Evolutionary conservation across 2,329 filamentous ascomycete genomes (phyloP), one percentile per base, ranked within the genome.

Genomic region (Mollisia scopiformis): DNA sequence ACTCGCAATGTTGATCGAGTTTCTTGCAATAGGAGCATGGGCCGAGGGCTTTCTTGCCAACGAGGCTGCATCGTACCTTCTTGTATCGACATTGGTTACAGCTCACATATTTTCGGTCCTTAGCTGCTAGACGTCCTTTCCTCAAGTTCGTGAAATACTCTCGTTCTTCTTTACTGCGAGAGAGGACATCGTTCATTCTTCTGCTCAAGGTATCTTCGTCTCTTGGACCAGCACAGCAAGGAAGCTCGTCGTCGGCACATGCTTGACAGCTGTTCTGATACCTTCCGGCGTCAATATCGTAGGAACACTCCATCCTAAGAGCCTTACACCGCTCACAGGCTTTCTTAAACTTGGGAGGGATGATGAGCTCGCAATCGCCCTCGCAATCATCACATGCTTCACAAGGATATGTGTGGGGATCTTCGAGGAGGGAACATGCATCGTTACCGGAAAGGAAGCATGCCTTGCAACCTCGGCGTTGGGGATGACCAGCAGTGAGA

Each of bases 391-490:
- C 51, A 33, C 71, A 73, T 13, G 57, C 58, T 21, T 62, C 57
- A 56, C 71, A 73, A 1, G 70, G 71, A 39, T 67, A 72, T 6
- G 57, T 50, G 11, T 62, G 35, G 6, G 11, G 33, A n/a, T 66
- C 37, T 6, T 67, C 35, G 27, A 72, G 66, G 3, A 72, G 65
- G 11, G 65, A 62, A 28, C 69, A 72, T 21, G 62, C 58, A 28
- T 72, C 66, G 28, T 68, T 59, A 16, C 65, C 64, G 2, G 56
- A 27, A 3, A 59, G 51, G 35, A 71, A 70, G 55, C 70, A 72
- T 11, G 62, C 37, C 57, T 66, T 71, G 52, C 70, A 72, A 10
- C 69, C 69, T n/a, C 63, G 57, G 13, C 58, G 63, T 35, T 71
- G 68, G 13, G 65, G 69, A 39, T 69, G 62, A 3, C 62, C 66